Base-by-base conservation (phyloP, 371 early-diverging fungal species). In the Massospora cicadina region DNA sequence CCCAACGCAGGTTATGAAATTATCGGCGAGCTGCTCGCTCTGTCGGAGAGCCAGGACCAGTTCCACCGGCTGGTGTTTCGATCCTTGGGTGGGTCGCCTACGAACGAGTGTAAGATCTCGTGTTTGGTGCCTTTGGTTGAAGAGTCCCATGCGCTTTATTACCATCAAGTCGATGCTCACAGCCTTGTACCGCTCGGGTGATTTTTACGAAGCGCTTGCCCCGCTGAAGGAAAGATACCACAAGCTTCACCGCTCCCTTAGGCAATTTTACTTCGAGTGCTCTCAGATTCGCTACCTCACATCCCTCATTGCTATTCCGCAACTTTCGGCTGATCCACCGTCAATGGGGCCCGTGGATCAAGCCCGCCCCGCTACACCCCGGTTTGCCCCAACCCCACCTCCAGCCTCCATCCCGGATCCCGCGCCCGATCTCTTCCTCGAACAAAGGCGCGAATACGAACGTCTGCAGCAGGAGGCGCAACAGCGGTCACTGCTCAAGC, bases 1-100 rank as follows among this genome's bases (percentile, higher is more conserved):
- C 95, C 95, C 12, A 94, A 98, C 73, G 96, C 95, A 81, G 96
- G 98, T 27, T 93, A 86, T 71, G 92, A 94, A 70, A 94, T 94
- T 2, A 95, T 98, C 70, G 85, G 78, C 54, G 94, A 98, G 64
- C 75, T 98, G 63, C 84, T 98, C 83, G 79, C 73, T 62, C 80
- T 96, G 65, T 88, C 94, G 70, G 91, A 91, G 65, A 86, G 85
- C 65, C 84, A 95, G 60, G 94, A 97, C 67, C 74, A 80, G 66
- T 88, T 97, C 75, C 93, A 93, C 69, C 88, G 88, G 68, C 78
- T 81, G 1, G 85, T 97, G 5, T 92, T 97, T 71, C 73, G 74
- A 32, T 83, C 85, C 70, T 87, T 97, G 73, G 85, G 89, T 33
- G 81, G 84, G 21, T 79, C 82, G 1, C 86, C 90, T 63, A 88